These are phyloP conservation scores for Fusarium piperis DNA, from an alignment of 2,329 filamentous ascomycete species.

Conservation along the genomic window DNA sequence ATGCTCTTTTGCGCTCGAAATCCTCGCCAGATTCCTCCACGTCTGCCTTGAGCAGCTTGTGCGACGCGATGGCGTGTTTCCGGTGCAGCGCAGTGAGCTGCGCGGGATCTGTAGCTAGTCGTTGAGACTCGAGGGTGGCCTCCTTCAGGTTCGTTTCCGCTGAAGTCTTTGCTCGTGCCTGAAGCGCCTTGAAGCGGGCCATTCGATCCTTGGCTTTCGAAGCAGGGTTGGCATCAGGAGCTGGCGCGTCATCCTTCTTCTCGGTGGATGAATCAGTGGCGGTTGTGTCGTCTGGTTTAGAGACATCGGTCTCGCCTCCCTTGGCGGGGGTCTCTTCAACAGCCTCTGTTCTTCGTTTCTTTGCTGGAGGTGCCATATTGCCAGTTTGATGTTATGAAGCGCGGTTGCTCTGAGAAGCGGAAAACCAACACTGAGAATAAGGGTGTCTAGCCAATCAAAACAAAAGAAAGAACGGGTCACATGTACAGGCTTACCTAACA, in stretches of 20 bases:
- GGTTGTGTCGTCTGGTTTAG: slow-evolving; percentile 4
- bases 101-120: slow-evolving; percentile 78
- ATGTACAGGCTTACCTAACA: no score
- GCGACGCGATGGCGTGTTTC: slow-evolving; percentile 85
- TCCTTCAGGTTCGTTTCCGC: slow-evolving; percentile 82
- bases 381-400: background rate
- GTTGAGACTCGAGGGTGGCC: slow-evolving; percentile 83
- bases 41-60: slow-evolving; percentile 94
- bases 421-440: no score
- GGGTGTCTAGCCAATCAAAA: no score
- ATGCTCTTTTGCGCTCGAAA: slow-evolving; percentile 96
- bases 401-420: background rate
- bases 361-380: slow-evolving; percentile 43
- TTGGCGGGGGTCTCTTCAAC: background rate
- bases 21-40: slow-evolving; percentile 86
- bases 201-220: slow-evolving; percentile 71
- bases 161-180: slow-evolving; percentile 80
- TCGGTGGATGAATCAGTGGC: slow-evolving; percentile 21
- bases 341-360: slow-evolving; percentile 40
- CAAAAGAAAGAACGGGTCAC: no score
- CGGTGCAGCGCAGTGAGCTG: slow-evolving; percentile 83
- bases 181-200: slow-evolving; percentile 87
- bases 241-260: slow-evolving; percentile 24
- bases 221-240: slow-evolving; percentile 45
- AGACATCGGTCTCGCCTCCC: background rate